Percentiles rank a stretch among this genome's conserved stretches.
Evolutionary conservation across 1,284 basidiomycete species (phyloP).

Genomic region (Rhodotorula sp.): DNA sequence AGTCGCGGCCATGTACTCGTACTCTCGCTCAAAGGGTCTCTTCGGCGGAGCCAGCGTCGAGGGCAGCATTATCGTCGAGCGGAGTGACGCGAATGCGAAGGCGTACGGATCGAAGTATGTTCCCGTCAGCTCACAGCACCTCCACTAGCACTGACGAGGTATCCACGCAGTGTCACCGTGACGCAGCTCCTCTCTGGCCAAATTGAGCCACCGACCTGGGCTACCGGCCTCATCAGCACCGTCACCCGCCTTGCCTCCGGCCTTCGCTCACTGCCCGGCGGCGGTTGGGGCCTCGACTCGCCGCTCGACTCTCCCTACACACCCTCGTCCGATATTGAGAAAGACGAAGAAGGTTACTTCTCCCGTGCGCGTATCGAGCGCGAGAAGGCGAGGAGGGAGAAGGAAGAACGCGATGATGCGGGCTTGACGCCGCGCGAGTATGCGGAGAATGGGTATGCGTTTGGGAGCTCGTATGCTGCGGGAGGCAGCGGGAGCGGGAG

Average conservation of each 20-base stretch:
- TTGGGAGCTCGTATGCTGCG: constrained; percentile 25
- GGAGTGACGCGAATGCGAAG: constrained; percentile 65
- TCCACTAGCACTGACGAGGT: constrained; percentile 58
- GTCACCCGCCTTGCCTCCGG: constrained; percentile 57
- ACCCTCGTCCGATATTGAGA: background rate
- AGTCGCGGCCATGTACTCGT: constrained; percentile 93
- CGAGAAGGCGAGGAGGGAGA: background rate
- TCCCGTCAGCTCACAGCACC: too few relatives aligned
- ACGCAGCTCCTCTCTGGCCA: constrained; percentile 76
- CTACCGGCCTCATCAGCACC: constrained; percentile 66
- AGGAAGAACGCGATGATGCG: constrained; percentile 3
- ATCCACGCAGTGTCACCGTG: constrained; percentile 68
- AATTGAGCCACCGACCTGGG: constrained; percentile 74
- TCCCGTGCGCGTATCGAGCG: constrained; percentile 2
- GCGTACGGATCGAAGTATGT: constrained; percentile 45
- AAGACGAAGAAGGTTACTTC: constrained; percentile 12
- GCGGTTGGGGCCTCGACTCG: constrained; percentile 8
- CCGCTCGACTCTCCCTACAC: constrained; percentile 12
- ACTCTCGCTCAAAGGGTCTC: constrained; percentile 89
- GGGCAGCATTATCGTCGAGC: constrained; percentile 90
- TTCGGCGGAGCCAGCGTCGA: constrained; percentile 82
- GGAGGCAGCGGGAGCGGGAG: constrained; percentile 9
- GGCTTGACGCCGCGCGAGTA: constrained; percentile 11
- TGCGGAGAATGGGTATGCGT: constrained; percentile 29
- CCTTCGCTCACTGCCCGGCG: constrained; percentile 45